Percentiles rank a stretch among this genome's conserved stretches.
phyloP scores from a whole-genome alignment of 2,329 filamentous ascomycete species.

The Cercospora zeina region DNA sequence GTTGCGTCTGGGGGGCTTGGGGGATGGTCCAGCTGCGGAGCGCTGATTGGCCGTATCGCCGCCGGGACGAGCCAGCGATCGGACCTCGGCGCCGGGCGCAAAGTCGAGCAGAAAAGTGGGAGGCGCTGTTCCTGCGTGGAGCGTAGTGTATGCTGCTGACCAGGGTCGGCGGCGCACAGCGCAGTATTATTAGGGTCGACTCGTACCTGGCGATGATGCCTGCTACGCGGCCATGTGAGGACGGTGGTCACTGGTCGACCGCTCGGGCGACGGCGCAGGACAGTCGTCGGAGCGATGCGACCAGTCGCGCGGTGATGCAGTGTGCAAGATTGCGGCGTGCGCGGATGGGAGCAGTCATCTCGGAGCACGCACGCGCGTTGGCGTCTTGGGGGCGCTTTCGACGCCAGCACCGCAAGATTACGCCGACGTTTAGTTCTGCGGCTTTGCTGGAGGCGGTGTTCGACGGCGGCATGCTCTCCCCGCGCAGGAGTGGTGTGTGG shows the following conservation, averaged over 20 bases:
- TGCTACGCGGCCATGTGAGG: background rate
- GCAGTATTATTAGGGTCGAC: background rate
- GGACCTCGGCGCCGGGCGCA: conserved; percentile 9
- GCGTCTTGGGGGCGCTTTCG: background rate
- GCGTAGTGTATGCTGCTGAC: too few species aligned
- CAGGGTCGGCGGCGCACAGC: background rate
- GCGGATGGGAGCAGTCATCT: conserved; percentile 9
- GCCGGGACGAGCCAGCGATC: background rate
- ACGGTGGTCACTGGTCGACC: too few species aligned
- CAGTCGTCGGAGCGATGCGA: conserved; percentile 2
- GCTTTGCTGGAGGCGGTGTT: background rate
- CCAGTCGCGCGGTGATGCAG: conserved; percentile 9
- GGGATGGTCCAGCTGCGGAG: background rate
- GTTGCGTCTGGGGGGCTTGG: background rate
- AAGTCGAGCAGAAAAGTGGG: background rate
- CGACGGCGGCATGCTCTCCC: too few species aligned
- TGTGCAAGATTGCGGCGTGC: background rate
- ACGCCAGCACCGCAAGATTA: conserved; percentile 7
- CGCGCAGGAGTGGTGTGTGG: background rate
- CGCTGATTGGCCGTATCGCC: conserved; percentile 2
- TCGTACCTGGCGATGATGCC: conserved; percentile 6
- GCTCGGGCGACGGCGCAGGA: background rate
- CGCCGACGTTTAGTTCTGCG: background rate
- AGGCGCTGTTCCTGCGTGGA: conserved; percentile 10
- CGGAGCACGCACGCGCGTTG: conserved; percentile 11